Evolutionary conservation across 1,139 yeast species (phyloP).

Genomic region (Pichia sp.): DNA sequence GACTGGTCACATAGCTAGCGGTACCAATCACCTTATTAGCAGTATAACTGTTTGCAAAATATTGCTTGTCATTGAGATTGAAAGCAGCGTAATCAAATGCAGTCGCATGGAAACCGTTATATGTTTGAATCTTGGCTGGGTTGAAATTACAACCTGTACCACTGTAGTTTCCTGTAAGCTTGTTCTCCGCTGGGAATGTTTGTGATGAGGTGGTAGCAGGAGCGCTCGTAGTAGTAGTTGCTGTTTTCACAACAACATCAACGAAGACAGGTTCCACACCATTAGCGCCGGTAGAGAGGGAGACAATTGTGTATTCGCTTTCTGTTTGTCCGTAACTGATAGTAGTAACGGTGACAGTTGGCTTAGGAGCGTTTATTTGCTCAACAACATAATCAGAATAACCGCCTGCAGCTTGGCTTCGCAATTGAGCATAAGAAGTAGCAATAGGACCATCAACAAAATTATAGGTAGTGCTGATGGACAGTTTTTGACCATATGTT

Average conservation of each 20-base stretch:
- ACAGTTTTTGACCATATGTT: background rate
- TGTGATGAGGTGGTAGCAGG: background rate
- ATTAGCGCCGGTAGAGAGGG: constrained; percentile 27
- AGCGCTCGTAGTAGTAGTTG: constrained; percentile 21
- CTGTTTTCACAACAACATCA: constrained; percentile 20
- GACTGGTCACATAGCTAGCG: constrained; percentile 8
- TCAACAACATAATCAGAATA: constrained; percentile 13
- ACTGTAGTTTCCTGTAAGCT: constrained; percentile 8
- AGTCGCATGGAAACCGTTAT: constrained; percentile 10
- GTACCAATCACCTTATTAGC: constrained; percentile 5
- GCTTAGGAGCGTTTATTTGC: constrained; percentile 7
- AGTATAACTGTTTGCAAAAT: constrained; percentile 11
- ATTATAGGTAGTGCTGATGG: background rate
- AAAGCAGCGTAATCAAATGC: constrained; percentile 4
- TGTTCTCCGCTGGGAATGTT: background rate
- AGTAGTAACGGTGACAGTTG: constrained; percentile 6
- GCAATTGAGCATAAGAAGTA: constrained; percentile 36
- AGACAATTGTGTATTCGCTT: constrained; percentile 23
- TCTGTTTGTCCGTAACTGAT: constrained; percentile 7
- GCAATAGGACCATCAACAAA: constrained; percentile 34
- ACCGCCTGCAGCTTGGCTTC: constrained; percentile 30
- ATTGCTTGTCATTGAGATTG: background rate
- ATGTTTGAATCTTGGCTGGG: constrained; percentile 7
- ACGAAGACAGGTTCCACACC: constrained; percentile 25
- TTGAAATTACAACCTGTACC: constrained; percentile 11